Base-by-base conservation (phyloP, 345 rosid genomes). In the Linum lewisii region DNA sequence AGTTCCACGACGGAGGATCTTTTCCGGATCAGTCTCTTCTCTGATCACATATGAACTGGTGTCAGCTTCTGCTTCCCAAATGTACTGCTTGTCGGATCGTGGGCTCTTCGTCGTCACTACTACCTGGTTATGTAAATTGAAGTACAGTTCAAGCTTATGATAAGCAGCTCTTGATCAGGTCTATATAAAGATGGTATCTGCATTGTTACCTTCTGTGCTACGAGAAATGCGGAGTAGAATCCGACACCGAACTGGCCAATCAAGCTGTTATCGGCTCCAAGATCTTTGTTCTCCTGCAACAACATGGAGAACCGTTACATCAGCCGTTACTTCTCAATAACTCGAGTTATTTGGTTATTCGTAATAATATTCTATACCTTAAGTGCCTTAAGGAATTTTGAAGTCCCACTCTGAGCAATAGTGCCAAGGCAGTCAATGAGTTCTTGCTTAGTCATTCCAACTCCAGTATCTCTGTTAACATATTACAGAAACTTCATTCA, bases 181-280 rank as follows among this genome's bases (percentile, higher is more conserved):
- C n/a, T n/a, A n/a, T n/a, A 21, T 14, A 50, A n/a, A 59, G n/a
- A n/a, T n/a, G n/a, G n/a, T n/a, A n/a, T n/a, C 29, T 38, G 37
- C 50, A 51, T 14, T n/a, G 66, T n/a, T 67, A 89, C 97, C 99
- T 84, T 89, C 61, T 89, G 86, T 60, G 99, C 90, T 45, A 93
- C 97, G 69, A 93, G 87, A 77, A 93, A 93, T 54, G 99, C 90
- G 58, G 99, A 89, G 78, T 93, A 89, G 76, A 93, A 93, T 20
- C 99, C 99, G 74, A 93, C 99, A 79, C 97, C 99, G 77, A 93
- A 93, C 70, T 93, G 99, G 24, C 99, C 99, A 11, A 93, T 93
- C 82, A 93, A 73, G 57, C 87, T 67, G 21, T 81, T 93, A 77
- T 93, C 99, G 10, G 84, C 82, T n/a, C 99, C 97, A n/a, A 77